Conservation (phyloP, 257 asterid species). For the Anisodus acutangulus region DNA sequence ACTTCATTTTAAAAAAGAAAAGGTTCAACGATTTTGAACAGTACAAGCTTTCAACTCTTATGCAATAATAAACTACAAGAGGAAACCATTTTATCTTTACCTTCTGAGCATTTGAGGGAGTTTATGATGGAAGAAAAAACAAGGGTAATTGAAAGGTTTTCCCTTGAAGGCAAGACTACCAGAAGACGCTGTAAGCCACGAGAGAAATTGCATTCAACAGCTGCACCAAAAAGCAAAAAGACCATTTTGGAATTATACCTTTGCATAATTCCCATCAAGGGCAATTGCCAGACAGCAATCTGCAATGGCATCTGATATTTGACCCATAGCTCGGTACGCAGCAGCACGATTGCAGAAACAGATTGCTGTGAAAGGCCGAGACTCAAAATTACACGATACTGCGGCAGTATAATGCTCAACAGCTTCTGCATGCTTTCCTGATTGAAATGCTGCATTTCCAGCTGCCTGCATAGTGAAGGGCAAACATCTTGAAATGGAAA, state of each 20-base stretch:
- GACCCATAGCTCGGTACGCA: slow-evolving; percentile 86
- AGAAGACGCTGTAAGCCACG: not conserved
- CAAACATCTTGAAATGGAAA: not conserved
- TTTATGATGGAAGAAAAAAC: not conserved
- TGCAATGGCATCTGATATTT: slow-evolving; percentile 81
- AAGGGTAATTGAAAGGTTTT: not conserved
- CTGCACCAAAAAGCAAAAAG: not conserved
- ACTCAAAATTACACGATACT: slow-evolving; percentile 73
- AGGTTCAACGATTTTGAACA: not conserved
- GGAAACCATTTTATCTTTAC: not conserved
- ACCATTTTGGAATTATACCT: slow-evolving; percentile 55
- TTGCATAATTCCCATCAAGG: slow-evolving; percentile 73
- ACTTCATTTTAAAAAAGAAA: too few relatives aligned
- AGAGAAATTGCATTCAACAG: not conserved
- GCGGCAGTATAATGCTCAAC: slow-evolving; percentile 86
- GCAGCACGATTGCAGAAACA: slow-evolving; percentile 96
- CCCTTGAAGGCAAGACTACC: not conserved
- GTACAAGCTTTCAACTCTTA: not conserved
- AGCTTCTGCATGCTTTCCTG: slow-evolving; percentile 79
- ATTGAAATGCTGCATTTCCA: slow-evolving; percentile 91
- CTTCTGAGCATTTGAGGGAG: not conserved
- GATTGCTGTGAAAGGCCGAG: slow-evolving; percentile 86
- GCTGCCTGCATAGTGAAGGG: slow-evolving; percentile 55
- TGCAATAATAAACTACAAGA: not conserved
- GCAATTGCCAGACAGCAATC: slow-evolving; percentile 94